A percentile compares a stretch with the other conserved stretches of the same genome.
Evolutionary conservation across 805 yeast genomes (phyloP).

Genomic region (Saccharomycopsis lassenensis): DNA sequence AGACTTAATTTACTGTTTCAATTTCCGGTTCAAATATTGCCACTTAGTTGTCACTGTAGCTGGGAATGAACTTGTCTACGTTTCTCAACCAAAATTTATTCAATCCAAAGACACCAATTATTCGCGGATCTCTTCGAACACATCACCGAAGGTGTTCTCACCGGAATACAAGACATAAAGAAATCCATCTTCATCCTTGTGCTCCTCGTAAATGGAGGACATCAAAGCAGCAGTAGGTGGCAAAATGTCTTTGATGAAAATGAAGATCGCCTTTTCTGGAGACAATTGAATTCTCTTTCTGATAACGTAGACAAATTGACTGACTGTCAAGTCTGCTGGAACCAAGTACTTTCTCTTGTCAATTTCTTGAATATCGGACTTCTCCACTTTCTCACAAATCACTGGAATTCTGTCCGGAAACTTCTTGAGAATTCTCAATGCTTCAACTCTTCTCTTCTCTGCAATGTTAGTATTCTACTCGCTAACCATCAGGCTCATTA

Average conservation of each 20-base stretch:
- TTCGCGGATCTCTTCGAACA: slow-evolving; percentile 6
- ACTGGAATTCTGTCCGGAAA: slow-evolving; percentile 90
- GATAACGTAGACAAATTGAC: slow-evolving; percentile 95
- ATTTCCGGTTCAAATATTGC: too few species aligned
- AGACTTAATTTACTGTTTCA: too few species aligned
- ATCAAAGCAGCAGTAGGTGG: slow-evolving; percentile 98
- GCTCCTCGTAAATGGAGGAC: slow-evolving; percentile 92
- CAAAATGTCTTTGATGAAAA: slow-evolving; percentile 90
- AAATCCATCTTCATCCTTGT: slow-evolving; percentile 96
- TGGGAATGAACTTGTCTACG: too few species aligned
- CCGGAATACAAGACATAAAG: slow-evolving; percentile 93
- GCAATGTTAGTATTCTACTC: slow-evolving; percentile 13
- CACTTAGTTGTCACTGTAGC: too few species aligned
- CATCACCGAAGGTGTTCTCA: slow-evolving; percentile 85
- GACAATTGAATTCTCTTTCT: slow-evolving; percentile 93
- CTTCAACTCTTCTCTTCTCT: slow-evolving; percentile 90
- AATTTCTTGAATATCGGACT: slow-evolving; percentile 89
- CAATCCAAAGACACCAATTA: too few species aligned
- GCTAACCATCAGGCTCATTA: too few species aligned
- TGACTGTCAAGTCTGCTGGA: slow-evolving; percentile 92
- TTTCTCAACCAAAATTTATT: too few species aligned
- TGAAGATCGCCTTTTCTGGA: slow-evolving; percentile 95
- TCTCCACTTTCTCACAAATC: slow-evolving; percentile 94
- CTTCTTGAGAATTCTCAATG: slow-evolving; percentile 79
- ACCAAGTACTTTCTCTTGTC: slow-evolving; percentile 96